Evolutionary conservation across 768 basidiomycete species (phyloP).

Genomic region (Pleurotus tuber-regium): DNA sequence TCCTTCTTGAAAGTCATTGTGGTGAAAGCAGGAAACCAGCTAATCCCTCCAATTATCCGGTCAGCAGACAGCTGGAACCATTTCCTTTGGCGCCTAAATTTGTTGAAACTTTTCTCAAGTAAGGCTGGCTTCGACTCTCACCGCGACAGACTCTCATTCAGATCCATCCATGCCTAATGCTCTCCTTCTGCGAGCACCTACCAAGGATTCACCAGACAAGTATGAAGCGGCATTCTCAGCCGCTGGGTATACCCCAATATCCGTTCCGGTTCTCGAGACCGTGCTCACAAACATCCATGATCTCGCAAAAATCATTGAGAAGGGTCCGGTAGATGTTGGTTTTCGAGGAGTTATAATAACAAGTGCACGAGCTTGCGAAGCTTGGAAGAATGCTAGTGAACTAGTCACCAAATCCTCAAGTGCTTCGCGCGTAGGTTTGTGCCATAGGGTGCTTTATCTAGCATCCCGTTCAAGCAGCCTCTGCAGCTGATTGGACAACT

Average conservation of each 20-base stretch:
- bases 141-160: too few relatives aligned
- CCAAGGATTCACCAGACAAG: conserved; percentile 43
- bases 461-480: background rate
- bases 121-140: too few relatives aligned
- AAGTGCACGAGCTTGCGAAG: conserved; percentile 74
- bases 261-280: conserved; percentile 76
- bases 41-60: too few relatives aligned
- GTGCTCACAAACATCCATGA: conserved; percentile 43
- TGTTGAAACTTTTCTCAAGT: too few relatives aligned
- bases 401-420: conserved; percentile 9
- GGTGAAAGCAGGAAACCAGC: too few relatives aligned
- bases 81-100: background rate
- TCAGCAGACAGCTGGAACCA: background rate
- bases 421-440: conserved; percentile 9
- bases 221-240: conserved; percentile 53
- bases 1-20: conserved; percentile 61
- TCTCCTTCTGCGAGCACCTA: conserved; percentile 42
- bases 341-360: conserved; percentile 72
- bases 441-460: background rate
- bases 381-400: conserved; percentile 49
- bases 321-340: conserved; percentile 31
- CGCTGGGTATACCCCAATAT: conserved; percentile 49
- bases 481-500: conserved; percentile 45
- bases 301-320: conserved; percentile 40
- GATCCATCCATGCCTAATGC: conserved; percentile 34